A percentile compares a stretch with the other conserved stretches of the same genome.
Conservation (phyloP, 345 rosid species). For the Salix arbutifolia region DNA sequence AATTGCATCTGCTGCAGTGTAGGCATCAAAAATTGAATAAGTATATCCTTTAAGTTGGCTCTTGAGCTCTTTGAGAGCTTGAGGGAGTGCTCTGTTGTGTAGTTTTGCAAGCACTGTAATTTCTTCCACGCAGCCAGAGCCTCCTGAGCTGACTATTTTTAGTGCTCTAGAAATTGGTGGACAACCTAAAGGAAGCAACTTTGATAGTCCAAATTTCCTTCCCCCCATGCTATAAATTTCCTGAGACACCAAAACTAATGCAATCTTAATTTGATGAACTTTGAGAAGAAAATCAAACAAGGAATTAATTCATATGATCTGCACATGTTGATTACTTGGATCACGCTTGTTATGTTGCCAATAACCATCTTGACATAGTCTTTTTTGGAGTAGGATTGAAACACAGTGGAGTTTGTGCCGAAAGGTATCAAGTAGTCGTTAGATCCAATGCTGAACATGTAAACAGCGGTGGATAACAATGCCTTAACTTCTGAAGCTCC, state of each 20-base stretch:
- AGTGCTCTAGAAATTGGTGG: conserved; percentile 7
- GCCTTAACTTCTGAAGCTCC: conserved; percentile 30
- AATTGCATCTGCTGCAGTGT: background rate
- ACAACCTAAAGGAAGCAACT: conserved; percentile 23
- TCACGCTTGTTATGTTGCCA: conserved; percentile 23
- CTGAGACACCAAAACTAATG: conserved; percentile 13
- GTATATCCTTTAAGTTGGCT: too few species aligned
- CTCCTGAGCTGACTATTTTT: conserved; percentile 5
- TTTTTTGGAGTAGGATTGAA: conserved; percentile 15
- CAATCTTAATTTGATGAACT: background rate
- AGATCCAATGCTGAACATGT: conserved; percentile 36
- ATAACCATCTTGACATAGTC: conserved; percentile 24
- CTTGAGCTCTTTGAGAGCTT: conserved; percentile 12
- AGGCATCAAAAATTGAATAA: background rate
- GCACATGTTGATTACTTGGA: conserved; percentile 27
- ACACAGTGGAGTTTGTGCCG: conserved; percentile 14
- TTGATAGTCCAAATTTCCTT: conserved; percentile 41
- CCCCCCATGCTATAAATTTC: conserved; percentile 40
- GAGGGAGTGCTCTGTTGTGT: conserved; percentile 26
- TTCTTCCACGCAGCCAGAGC: conserved; percentile 18
- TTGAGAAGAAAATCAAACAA: background rate
- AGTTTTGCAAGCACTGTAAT: conserved; percentile 9
- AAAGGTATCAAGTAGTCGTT: conserved; percentile 27
- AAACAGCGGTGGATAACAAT: conserved; percentile 37
- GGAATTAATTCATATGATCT: too few species aligned